Evolutionary conservation across 2,329 filamentous ascomycete genomes (phyloP).

Genomic region (Penicillium sclerotigenum): DNA sequence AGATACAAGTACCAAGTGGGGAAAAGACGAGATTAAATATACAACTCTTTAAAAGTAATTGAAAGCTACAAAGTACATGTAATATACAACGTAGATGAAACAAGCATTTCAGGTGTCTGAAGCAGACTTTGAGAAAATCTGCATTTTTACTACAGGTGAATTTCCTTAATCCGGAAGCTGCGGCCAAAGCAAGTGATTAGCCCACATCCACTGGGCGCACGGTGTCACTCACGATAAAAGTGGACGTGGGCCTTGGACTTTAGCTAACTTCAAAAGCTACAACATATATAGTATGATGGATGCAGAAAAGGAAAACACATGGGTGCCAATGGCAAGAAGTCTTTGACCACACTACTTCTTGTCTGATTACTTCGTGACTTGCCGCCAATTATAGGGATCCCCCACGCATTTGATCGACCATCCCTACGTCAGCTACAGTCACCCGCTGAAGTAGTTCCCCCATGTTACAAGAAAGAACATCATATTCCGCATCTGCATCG

Average conservation of each 20-base stretch:
- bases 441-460: background rate
- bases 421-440: background rate
- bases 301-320: background rate
- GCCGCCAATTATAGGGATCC: too few species aligned
- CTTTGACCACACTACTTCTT: background rate
- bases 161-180: background rate
- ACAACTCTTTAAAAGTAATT: background rate
- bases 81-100: too few species aligned
- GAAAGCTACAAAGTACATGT: background rate
- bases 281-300: background rate
- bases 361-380: background rate
- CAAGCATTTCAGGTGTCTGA: background rate
- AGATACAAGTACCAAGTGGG: background rate
- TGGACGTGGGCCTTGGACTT: background rate
- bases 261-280: background rate
- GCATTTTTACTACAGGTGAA: background rate
- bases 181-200: background rate
- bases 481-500: too few species aligned
- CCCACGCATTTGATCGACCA: background rate
- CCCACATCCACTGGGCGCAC: background rate
- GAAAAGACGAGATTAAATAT: background rate
- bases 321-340: background rate
- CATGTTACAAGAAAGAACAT: too few species aligned
- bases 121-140: background rate
- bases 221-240: too few species aligned